Evolutionary conservation across 306 rosid species (phyloP), one percentile per base, ranked within the genome.

Genomic region (Quercus ilex): DNA sequence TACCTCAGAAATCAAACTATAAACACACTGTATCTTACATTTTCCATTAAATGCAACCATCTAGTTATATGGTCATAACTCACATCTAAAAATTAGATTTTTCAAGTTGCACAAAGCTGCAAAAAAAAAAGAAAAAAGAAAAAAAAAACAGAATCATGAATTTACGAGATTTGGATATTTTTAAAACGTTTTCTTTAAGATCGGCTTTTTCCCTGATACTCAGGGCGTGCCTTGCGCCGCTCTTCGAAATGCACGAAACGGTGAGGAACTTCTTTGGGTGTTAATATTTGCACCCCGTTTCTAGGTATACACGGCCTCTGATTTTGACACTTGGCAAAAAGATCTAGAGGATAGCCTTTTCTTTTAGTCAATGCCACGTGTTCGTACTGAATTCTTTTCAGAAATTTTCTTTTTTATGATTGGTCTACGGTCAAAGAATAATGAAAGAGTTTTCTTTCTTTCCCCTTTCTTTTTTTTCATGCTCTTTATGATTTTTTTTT

Each of bases 201-300:
- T 56, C 9, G 49, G 77, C 63, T 60, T 79, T 64, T 25, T 30
- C 19, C 63, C 68, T 72, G 49, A 11, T 71, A 31, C 68, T 43
- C 67, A 41, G 38, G 75, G 78, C 73, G 76, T 58, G 76, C 81
- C 6, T 1, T 0, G 75, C 84, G 76, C 78, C 76, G 23, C 35
- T 76, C 72, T 52, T 28, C 15, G 41, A 63, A 3, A 28, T 5
- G 5, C 14, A 15, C 3, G 19, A 62, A 62, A 13, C 8, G 14
- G 65, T 2, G 3, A 1, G 67, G 71, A 68, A 1, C 0, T 14
- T 41, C 43, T 17, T 71, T 14, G 15, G 28, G 51, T 28, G 68
- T 38, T 11, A 1, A 1, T 3, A 14, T 10, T 51, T 18, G 6
- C 21, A 69, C 68, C 20, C 0, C 4, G 1, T 10, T 46, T 12